Base-by-base conservation (phyloP, 2,329 filamentous ascomycete species). In the Tolypocladium tropicale region DNA sequence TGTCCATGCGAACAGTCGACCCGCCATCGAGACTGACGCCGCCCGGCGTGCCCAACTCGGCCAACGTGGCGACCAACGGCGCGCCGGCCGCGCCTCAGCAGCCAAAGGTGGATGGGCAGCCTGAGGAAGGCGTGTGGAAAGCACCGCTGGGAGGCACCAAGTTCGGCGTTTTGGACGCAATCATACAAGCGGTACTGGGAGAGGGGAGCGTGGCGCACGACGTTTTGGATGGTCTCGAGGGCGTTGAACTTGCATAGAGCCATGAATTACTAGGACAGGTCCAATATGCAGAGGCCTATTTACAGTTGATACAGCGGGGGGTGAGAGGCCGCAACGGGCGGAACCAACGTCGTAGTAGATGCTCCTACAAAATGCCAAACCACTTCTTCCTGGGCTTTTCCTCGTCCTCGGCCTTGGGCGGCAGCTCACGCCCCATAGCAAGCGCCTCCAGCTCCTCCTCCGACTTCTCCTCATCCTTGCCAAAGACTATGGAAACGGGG, bases 131-230 rank as follows among this genome's bases (percentile, higher is more conserved):
- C 2, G 89, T 96, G 32, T 96, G 93, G 93, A 88, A 83, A 65
- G 88, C 92, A 41, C 88, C 89, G 34, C 73, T 91, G 34, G 93
- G 93, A 41, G 93, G 93, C 2, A 84, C 93, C 39, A 91, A 89
- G 75, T 82, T 90, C 64, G 77, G 74, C 5, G 76, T 94, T 21
- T 74, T 97, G 61, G 81, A 84, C 53, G 78, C 80, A 54, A 89
- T 96, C 73, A 83, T 95, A 58, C 83, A 86, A 68, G 83, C 86
- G 68, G 88, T 91, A 34, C 70, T 95, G 57, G 83, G 88, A 67
- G 83, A 80, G 64, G 88, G 88, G 0, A 90, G 91, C 36, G 86
- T 96, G 32, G 90, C 88, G 4, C 85, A 92, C 61, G 93, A 96
- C 70, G 88, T 96, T 6, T 76, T 97, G 67, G 84, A 87, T 59